phyloP scores from a whole-genome alignment of 495 filamentous ascomycete species.

The Xylaria venustula region DNA sequence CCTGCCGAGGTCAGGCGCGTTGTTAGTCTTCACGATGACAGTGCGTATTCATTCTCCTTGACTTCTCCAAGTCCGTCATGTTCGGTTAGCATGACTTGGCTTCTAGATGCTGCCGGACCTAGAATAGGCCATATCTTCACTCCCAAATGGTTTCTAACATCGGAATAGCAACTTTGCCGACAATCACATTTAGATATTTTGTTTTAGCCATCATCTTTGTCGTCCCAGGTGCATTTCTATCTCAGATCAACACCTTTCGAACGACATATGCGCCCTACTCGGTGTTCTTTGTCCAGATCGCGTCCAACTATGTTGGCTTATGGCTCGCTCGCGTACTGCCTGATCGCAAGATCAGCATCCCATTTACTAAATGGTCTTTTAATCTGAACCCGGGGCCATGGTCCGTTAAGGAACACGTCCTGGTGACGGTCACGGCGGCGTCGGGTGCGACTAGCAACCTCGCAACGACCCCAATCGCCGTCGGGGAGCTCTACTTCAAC shows the following conservation, averaged over 20 bases:
- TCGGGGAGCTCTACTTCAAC: constrained; percentile 55
- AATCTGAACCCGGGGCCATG: constrained; percentile 56
- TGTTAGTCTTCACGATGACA: constrained; percentile 53
- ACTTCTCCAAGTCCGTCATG: background rate
- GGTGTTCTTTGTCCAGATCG: constrained; percentile 58
- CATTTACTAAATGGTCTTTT: constrained; percentile 49
- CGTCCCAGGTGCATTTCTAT: constrained; percentile 52
- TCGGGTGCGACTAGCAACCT: constrained; percentile 55
- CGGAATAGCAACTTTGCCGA: constrained; percentile 37
- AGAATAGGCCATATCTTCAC: too few relatives aligned
- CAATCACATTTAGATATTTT: constrained; percentile 58
- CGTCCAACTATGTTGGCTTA: constrained; percentile 53
- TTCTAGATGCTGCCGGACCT: too few relatives aligned
- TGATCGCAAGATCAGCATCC: constrained; percentile 42
- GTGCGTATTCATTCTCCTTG: background rate
- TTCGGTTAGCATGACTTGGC: too few relatives aligned
- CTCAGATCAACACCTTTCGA: constrained; percentile 52
- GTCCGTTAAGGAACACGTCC: constrained; percentile 58
- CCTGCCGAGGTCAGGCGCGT: constrained; percentile 51
- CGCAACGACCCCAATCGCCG: constrained; percentile 48
- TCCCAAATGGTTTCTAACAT: background rate
- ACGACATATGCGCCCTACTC: constrained; percentile 57
- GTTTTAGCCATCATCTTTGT: constrained; percentile 52
- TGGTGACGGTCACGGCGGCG: constrained; percentile 54
- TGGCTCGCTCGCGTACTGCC: constrained; percentile 53